These are phyloP conservation scores for Gelatoporia subvermispora DNA, from an alignment of 768 basidiomycete genomes.

Conservation along the genomic window DNA sequence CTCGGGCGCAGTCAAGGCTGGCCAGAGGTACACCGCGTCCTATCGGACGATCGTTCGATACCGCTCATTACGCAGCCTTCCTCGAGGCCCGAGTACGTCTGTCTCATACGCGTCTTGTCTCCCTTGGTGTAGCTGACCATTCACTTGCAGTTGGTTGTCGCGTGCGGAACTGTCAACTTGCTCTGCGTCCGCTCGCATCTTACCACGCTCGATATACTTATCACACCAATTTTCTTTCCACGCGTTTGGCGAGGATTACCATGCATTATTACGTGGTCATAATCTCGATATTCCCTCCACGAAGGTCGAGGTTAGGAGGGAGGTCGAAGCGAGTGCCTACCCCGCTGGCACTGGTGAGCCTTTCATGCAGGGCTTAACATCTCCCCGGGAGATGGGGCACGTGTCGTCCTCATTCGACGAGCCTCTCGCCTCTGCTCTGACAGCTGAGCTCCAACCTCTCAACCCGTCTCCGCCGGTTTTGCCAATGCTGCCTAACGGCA, in stretches of 20 bases:
- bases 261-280: slow-evolving; percentile 65
- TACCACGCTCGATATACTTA: slow-evolving; percentile 77
- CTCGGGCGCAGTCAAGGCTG: slow-evolving; percentile 48
- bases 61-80: slow-evolving; percentile 1
- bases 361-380: slow-evolving; percentile 50
- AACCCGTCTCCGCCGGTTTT: slow-evolving; percentile 40
- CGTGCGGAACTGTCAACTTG: slow-evolving; percentile 80
- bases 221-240: slow-evolving; percentile 83
- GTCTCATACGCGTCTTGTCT: background rate
- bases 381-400: slow-evolving; percentile 38
- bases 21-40: slow-evolving; percentile 43
- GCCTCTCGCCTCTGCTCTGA: slow-evolving; percentile 70
- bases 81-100: slow-evolving; percentile 31
- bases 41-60: slow-evolving; percentile 9
- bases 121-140: slow-evolving; percentile 7
- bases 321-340: slow-evolving; percentile 63
- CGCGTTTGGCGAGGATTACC: slow-evolving; percentile 71
- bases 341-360: slow-evolving; percentile 35
- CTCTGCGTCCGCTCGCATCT: slow-evolving; percentile 50
- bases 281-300: slow-evolving; percentile 51
- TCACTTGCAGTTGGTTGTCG: slow-evolving; percentile 52
- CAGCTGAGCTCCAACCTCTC: slow-evolving; percentile 52
- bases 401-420: slow-evolving; percentile 68
- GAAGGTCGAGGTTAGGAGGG: slow-evolving; percentile 67
- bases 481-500: slow-evolving; percentile 81